A percentile compares a stretch with the other conserved stretches of the same genome.
Evolutionary conservation across 2,329 filamentous ascomycete genomes (phyloP).

Genomic region (Fusarium lateritium): DNA sequence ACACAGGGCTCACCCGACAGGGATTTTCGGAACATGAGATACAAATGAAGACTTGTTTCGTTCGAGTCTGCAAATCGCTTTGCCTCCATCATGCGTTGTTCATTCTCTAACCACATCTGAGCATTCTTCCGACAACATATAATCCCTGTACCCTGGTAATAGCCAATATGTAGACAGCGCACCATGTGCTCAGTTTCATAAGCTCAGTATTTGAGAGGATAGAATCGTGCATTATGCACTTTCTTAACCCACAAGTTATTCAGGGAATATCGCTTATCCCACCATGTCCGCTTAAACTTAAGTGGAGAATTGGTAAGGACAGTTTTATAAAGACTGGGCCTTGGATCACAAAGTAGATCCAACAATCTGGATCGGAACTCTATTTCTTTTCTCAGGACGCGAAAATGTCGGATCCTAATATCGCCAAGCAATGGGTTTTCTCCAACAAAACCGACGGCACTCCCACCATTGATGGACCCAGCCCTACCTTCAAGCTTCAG

Average conservation of each 20-base stretch:
- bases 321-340: not conserved
- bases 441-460: constrained; percentile 11
- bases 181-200: too few relatives aligned
- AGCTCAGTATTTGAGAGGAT: too few relatives aligned
- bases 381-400: not conserved
- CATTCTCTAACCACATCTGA: not conserved
- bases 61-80: not conserved
- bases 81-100: not conserved
- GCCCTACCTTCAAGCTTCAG: constrained; percentile 7
- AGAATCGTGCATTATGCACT: not conserved
- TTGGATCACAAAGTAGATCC: not conserved
- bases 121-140: not conserved
- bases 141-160: not conserved
- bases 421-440: constrained; percentile 17
- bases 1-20: not conserved
- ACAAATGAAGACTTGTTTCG: not conserved
- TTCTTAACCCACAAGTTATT: not conserved
- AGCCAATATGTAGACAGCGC: not conserved
- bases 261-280: not conserved
- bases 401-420: not conserved
- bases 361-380: not conserved
- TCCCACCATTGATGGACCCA: constrained; percentile 7
- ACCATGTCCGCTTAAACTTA: too few relatives aligned
- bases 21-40: not conserved
- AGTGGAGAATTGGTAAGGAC: not conserved